Conservation (phyloP, 2,329 filamentous ascomycete genomes). For the Alternaria novae-zelandiae region DNA sequence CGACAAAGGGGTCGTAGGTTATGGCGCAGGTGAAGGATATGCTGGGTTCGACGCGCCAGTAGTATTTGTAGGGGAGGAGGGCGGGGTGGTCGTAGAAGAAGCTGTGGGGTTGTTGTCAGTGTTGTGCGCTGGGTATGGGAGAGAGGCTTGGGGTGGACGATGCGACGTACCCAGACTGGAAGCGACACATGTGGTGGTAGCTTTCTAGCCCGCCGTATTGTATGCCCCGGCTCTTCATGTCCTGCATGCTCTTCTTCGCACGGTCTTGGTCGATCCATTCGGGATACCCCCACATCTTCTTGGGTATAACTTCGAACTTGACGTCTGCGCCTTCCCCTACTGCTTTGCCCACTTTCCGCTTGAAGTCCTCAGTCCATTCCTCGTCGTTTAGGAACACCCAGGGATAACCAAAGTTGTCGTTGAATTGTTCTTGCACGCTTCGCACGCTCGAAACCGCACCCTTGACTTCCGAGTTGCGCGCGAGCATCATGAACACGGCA, state of each 20-base stretch:
- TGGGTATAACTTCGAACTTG: conserved; percentile 81
- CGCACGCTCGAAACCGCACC: conserved; percentile 73
- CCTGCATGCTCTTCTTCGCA: conserved; percentile 71
- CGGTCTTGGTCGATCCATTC: conserved; percentile 62
- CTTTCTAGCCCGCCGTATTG: conserved; percentile 83
- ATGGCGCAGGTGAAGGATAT: conserved; percentile 98
- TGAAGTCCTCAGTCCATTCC: conserved; percentile 89
- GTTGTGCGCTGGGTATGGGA: not conserved
- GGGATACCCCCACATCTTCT: conserved; percentile 85
- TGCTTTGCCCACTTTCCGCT: conserved; percentile 73
- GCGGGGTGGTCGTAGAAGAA: conserved; percentile 95
- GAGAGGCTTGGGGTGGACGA: not conserved
- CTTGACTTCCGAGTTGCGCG: conserved; percentile 83
- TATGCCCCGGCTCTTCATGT: conserved; percentile 77
- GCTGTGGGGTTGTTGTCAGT: conserved; percentile 3
- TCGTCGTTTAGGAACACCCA: conserved; percentile 98
- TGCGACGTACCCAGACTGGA: conserved; percentile 65
- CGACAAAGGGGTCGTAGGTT: conserved; percentile 95
- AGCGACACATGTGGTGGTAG: conserved; percentile 97
- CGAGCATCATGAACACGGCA: conserved; percentile 85
- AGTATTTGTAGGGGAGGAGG: conserved; percentile 79
- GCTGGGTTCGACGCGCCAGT: conserved; percentile 97
- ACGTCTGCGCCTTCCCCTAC: conserved; percentile 77
- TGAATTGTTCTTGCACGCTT: conserved; percentile 83
- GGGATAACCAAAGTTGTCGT: conserved; percentile 95